A percentile compares a stretch with the other conserved stretches of the same genome.
phyloP scores from a whole-genome alignment of 441 rosid species.

The Croton laevigatus region DNA sequence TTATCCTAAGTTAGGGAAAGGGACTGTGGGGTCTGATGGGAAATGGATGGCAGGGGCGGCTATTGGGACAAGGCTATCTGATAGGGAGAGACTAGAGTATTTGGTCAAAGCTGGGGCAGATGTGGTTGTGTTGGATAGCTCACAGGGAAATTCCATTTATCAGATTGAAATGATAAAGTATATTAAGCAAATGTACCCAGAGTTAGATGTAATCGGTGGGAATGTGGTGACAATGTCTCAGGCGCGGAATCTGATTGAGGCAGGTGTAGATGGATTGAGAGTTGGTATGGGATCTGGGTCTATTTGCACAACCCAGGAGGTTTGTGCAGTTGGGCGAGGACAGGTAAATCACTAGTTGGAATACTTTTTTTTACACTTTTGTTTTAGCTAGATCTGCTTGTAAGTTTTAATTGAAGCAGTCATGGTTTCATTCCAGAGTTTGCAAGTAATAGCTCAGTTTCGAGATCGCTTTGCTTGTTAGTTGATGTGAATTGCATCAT shows the following conservation, averaged over 20 bases:
- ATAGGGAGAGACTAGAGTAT: conserved; percentile 77
- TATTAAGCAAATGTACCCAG: conserved; percentile 57
- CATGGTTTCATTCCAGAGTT: background rate
- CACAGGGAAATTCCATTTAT: conserved; percentile 86
- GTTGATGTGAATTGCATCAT: background rate
- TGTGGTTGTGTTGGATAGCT: conserved; percentile 82
- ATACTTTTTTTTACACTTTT: background rate
- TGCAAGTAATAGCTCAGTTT: background rate
- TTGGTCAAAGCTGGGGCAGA: conserved; percentile 82
- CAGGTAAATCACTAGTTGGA: conserved; percentile 54
- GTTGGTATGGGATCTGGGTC: conserved; percentile 98
- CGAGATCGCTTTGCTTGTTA: background rate
- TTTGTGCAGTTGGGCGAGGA: conserved; percentile 93
- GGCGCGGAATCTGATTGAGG: conserved; percentile 78
- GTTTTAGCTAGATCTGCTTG: background rate
- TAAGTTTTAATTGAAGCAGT: background rate
- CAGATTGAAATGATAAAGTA: conserved; percentile 87
- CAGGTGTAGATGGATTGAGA: conserved; percentile 82
- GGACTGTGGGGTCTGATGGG: conserved; percentile 62
- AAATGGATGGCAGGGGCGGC: conserved; percentile 95
- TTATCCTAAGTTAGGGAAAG: conserved; percentile 63
- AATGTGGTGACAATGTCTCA: conserved; percentile 88
- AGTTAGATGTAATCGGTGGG: conserved; percentile 84
- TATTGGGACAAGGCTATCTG: conserved; percentile 73
- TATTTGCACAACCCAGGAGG: conserved; percentile 95